Base-by-base conservation (phyloP, 768 basidiomycete genomes). In the Roridomyces roridus region DNA sequence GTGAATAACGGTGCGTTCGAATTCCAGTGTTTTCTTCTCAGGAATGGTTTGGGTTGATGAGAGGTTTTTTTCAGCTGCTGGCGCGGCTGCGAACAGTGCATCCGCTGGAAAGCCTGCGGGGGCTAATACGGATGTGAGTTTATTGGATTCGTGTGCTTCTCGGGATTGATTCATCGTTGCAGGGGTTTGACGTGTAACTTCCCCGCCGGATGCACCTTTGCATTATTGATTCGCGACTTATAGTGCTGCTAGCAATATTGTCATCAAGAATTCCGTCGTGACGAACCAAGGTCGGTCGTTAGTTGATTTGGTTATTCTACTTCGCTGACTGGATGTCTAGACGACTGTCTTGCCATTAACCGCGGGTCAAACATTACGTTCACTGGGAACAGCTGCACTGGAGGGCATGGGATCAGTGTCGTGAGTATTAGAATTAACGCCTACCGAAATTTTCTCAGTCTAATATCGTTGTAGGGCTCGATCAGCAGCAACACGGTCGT, bases 281-380 rank as follows among this genome's bases (percentile, higher is more conserved):
- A 47, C 51, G 7, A 65, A 65, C 46, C 64, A 65, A 54, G 63
- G 63, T 54, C 37, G 12, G 20, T 45, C 14, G n/a, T 24, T 9
- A 23, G 18, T 15, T 15, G 11, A 7, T 28, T 2, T 21, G 17
- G 35, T 15, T 5, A 15, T 42, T 0, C 23, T 10, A 17, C 4
- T 9, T 47, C 10, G 20, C 0, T 24, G 8, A 26, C 46, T n/a
- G 15, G 29, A 14, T 20, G 18, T 3, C 24, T 37, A 60, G 65
- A 66, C 25, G 65, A 66, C 34, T 66, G 65, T 44, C 57, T 66
- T 15, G 65, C 65, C 25, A 64, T 66, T 26, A 64, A 64, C 35
- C 15, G 28, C 4, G 65, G 65, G 2, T 59, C 63, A 2, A 66
- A 56, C 24, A 66, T 66, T 15, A 23, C 23, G 0, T 66, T 66